Base-by-base conservation (phyloP, 23 red algal species). In the Gracilariopsis chorda region DNA sequence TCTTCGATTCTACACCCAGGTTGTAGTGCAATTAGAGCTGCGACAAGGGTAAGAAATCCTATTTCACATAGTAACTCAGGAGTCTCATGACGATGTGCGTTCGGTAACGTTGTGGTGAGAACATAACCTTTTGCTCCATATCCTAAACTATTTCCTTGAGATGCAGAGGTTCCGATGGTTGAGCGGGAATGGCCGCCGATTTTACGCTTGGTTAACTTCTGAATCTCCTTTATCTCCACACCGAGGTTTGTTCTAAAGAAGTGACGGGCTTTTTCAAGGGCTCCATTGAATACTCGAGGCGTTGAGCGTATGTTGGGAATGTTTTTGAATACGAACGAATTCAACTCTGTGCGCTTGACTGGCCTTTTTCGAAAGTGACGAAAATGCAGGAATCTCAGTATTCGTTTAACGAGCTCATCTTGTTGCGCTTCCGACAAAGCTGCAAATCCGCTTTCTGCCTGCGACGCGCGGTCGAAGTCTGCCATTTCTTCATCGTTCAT, bases 1-100 rank as follows among this genome's bases (percentile, higher is more conserved):
- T 91, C 60, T 52, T 91, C 87, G 4, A 91, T 81, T 37, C 87
- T 70, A 7, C 87, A 91, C 24, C 75, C 87, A 10, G 71, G 53
- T 27, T 65, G 44, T 11, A 91, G 57, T 10, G 56, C 40, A 48
- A 91, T 91, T 7, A 91, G 57, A 44, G 60, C 75, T 51, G 87
- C 87, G 12, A 91, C 59, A 25, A 91, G 67, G 21, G 65, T 81
- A 7, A 91, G 57, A 53, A 91, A 91, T 9, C 73, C 87, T 2
- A 79, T 43, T 49, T 67, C 75, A 37, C 67, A 70, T 59, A 63
- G 13, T 25, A 47, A 44, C 34, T 79, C 47, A 3, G 36, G n/a
- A 13, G 53, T 67, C 36, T 88, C 84, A 14, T 34, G 58, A 17
- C 84, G 9, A 28, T 34, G 35, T 24, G 40, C 53, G 9, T 44